Conservation (phyloP, 2,329 filamentous ascomycete genomes). For the Trichoderma guizhouense region DNA sequence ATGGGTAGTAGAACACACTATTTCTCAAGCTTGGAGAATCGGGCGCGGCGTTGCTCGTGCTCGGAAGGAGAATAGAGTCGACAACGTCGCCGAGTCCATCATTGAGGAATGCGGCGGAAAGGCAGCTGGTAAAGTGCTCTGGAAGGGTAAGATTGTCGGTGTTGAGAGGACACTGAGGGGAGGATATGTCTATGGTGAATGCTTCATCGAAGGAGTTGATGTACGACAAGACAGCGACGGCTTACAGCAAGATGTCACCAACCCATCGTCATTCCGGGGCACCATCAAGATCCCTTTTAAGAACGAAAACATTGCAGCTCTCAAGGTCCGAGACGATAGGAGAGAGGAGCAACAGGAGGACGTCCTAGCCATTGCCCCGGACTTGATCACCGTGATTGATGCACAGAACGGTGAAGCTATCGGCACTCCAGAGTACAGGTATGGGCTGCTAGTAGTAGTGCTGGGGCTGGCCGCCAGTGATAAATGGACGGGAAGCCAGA, state of each 20-base stretch:
- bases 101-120: constrained; percentile 55
- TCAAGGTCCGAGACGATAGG: constrained; percentile 33
- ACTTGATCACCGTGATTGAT: constrained; percentile 55
- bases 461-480: constrained; percentile 45
- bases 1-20: constrained; percentile 51
- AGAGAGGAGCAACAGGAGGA: constrained; percentile 39
- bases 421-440: constrained; percentile 55
- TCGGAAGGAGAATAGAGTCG: constrained; percentile 46
- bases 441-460: constrained; percentile 50
- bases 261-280: constrained; percentile 38
- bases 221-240: constrained; percentile 30
- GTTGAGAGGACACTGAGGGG: constrained; percentile 55
- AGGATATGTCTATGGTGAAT: constrained; percentile 59
- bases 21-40: constrained; percentile 56
- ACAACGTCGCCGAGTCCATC: constrained; percentile 55
- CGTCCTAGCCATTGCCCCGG: constrained; percentile 53
- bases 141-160: constrained; percentile 60
- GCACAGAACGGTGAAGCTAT: constrained; percentile 55
- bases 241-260: neutral
- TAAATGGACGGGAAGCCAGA: constrained; percentile 42
- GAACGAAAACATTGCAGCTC: constrained; percentile 68
- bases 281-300: constrained; percentile 66
- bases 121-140: constrained; percentile 54
- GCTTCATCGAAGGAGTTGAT: constrained; percentile 51
- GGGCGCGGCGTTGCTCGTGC: constrained; percentile 56